Conservation (phyloP, 1,284 basidiomycete species). For the Cryptococcus sp. region DNA sequence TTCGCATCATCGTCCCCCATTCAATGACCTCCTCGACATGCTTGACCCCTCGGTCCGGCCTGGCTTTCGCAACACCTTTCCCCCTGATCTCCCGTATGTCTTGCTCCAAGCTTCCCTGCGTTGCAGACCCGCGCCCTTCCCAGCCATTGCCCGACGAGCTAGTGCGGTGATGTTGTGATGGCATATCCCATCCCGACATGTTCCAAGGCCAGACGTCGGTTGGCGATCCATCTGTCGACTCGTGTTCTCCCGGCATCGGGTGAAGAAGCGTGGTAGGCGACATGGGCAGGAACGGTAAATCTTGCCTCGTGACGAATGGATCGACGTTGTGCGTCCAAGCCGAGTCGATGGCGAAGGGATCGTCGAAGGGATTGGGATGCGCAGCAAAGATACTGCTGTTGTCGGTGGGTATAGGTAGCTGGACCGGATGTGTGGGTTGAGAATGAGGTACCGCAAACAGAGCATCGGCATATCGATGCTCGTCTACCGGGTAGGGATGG, state of each 20-base stretch:
- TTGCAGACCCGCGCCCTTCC: neutral
- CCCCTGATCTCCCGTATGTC: neutral
- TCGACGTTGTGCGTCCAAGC: neutral
- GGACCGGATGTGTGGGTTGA: neutral
- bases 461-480: slow-evolving; percentile 2
- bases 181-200: neutral
- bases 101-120: neutral
- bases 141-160: neutral
- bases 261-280: slow-evolving; percentile 11
- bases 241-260: slow-evolving; percentile 10
- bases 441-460: neutral
- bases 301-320: neutral
- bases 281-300: slow-evolving; percentile 9
- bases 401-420: neutral
- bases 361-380: slow-evolving; percentile 2
- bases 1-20: slow-evolving; percentile 20
- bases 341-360: neutral
- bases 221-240: slow-evolving; percentile 13
- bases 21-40: slow-evolving; percentile 20
- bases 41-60: neutral
- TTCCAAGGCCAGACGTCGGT: slow-evolving; percentile 9
- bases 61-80: neutral
- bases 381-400: neutral
- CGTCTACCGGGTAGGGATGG: neutral
- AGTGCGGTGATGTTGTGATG: neutral